Evolutionary conservation across 2,329 filamentous ascomycete genomes (phyloP), one percentile per base, ranked within the genome.

Genomic region (Colletotrichum sp.): DNA sequence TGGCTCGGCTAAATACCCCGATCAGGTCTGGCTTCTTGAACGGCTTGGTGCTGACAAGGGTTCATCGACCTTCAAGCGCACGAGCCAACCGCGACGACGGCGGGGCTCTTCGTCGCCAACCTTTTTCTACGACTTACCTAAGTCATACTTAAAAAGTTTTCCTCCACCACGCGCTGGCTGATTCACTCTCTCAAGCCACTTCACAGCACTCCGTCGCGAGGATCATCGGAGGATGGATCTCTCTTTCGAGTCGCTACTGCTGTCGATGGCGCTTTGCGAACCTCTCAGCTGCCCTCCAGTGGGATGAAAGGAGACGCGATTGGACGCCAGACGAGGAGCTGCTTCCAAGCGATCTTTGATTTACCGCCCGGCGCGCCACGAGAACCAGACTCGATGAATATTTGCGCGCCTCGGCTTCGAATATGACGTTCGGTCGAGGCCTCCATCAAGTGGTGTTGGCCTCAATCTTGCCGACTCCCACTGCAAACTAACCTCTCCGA

Each of bases 41-140:
- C 11, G 58, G 70, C 36, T 34, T 63, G 29, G 65, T n/a, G 43
- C 21, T 13, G 43, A 47, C 43, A 21, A 47, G 43, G 43, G 11
- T 47, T 47, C 9, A 21, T 47, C 21, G 27, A 34, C 54, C 27
- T 7, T 47, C 16, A 4, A n/a, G 8, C 15, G 67, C 71, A 71
- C 62, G 55, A 33, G 16, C 55, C 55, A 55, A 3, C 16, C 6
- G 31, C 3, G 11, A 18, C 31, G 36, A 31, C 29, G 55, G 61
- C 16, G 61, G 71, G 71, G 68, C 67, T 51, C 64, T 58, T 29
- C 71, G 71, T 73, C 31, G 67, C 71, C 71, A 47, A 66, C 71
- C 68, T 58, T 62, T 62, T 62, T 66, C 21, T 21, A 47, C 43
- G 18, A 47, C 15, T 47, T 34, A 16, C 34, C 33, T 47, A 12